A percentile compares a stretch with the other conserved stretches of the same genome.
These are phyloP conservation scores for Fraxinus albicans DNA, from an alignment of 305 asterid genomes.

Conservation along the genomic window DNA sequence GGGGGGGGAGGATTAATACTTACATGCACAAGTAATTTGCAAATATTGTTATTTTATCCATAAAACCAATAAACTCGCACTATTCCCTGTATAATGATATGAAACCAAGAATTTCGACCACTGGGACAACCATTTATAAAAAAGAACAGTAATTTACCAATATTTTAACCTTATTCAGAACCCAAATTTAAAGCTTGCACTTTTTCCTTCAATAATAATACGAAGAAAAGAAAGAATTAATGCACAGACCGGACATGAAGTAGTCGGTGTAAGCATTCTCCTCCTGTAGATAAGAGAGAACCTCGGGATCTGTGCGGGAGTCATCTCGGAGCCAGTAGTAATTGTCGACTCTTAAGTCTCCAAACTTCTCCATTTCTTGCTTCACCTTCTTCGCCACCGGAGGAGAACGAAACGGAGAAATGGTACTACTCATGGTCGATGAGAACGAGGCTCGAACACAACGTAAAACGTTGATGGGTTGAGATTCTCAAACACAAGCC, in stretches of 20 bases:
- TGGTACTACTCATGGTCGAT: slow-evolving; percentile 25
- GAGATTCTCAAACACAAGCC: too few species aligned
- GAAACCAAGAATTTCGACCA: not conserved
- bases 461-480: not conserved
- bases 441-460: not conserved
- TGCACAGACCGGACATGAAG: slow-evolving; percentile 71
- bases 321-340: slow-evolving; percentile 98
- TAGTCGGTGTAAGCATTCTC: slow-evolving; percentile 75
- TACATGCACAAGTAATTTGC: not conserved
- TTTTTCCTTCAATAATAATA: not conserved
- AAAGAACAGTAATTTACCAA: not conserved
- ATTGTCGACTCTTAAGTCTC: slow-evolving; percentile 77
- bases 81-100: not conserved
- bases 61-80: not conserved
- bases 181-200: not conserved
- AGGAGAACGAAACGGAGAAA: slow-evolving; percentile 24
- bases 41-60: not conserved
- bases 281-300: slow-evolving; percentile 57
- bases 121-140: not conserved
- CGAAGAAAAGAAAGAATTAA: not conserved
- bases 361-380: slow-evolving; percentile 89
- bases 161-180: not conserved
- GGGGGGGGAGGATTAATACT: not conserved
- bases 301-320: slow-evolving; percentile 65
- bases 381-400: slow-evolving; percentile 76